Evolutionary conservation across 176 grass and related monocot species (phyloP), one percentile per base, ranked within the genome.

Genomic region (Chrysopogon serrulatus): DNA sequence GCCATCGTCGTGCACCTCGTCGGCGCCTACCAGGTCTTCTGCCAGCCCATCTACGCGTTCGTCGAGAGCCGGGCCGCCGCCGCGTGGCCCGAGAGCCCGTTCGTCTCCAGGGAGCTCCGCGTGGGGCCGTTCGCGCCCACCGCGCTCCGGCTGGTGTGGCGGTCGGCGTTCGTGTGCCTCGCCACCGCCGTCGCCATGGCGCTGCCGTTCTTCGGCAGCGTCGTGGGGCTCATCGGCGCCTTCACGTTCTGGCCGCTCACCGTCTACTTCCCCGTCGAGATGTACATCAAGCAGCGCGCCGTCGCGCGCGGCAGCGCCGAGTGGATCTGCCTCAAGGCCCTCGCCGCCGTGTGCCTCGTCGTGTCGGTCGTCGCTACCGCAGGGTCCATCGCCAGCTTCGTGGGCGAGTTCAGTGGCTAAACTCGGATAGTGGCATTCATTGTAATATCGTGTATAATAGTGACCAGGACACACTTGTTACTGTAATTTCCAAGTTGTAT

Each of bases 181-280:
- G 85, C 91, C 9, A 88, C 85, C 37, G 23, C 90, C 2, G 77
- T 90, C n/a, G 86, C 91, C 48, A 90, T 90, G 85, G 62, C 87
- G 23, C 71, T 93, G 28, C 91, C 91, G 1, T 93, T 93, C 85
- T 93, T 93, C 88, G 90, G 87, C 70, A 78, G 82, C 62, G 57
- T 93, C 3, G 86, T 93, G 17, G 88, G 91, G n/a, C 83, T 93
- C 18, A 75, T 93, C 21, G 88, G 91, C 23, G 91, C 91, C 12
- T 86, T 88, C 85, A 90, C 87, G 2, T 99, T 99, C 90, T 99
- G 96, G 96, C 96, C 96, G 37, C 86, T 96, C 60, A 96, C 93
- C 16, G 93, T 99, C 53, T 99, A 96, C 87, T 99, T 99, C 74
- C 96, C 96, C 12, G 51, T 99, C 15, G 90, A 99, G 80, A 99